These are phyloP conservation scores for Kodamaea fungicola DNA, from an alignment of 1,139 yeast genomes.

Conservation along the genomic window DNA sequence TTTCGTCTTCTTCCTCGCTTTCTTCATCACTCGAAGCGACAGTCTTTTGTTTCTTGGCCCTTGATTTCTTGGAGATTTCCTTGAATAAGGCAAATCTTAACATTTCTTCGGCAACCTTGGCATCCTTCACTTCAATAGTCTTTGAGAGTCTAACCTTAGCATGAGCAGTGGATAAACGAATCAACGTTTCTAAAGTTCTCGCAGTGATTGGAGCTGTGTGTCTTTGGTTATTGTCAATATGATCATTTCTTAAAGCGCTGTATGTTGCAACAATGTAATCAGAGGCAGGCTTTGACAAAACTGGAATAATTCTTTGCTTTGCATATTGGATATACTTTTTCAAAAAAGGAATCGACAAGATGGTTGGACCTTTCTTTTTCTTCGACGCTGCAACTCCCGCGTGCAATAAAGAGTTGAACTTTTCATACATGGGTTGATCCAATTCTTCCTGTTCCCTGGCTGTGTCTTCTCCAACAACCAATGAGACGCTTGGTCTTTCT, in stretches of 20 bases:
- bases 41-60: slow-evolving; percentile 32
- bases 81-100: slow-evolving; percentile 83
- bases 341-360: slow-evolving; percentile 79
- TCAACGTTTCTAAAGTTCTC: slow-evolving; percentile 93
- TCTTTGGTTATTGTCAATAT: slow-evolving; percentile 64
- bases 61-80: slow-evolving; percentile 50
- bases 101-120: slow-evolving; percentile 80
- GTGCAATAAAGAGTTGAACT: slow-evolving; percentile 77
- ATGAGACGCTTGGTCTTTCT: slow-evolving; percentile 63
- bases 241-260: slow-evolving; percentile 80
- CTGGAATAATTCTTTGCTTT: slow-evolving; percentile 83
- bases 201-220: slow-evolving; percentile 96
- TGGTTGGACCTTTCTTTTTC: slow-evolving; percentile 50
- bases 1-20: slow-evolving; percentile 11
- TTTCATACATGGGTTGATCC: slow-evolving; percentile 68
- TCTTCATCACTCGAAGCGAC: slow-evolving; percentile 13
- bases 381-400: slow-evolving; percentile 59
- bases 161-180: slow-evolving; percentile 94
- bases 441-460: slow-evolving; percentile 42
- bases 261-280: slow-evolving; percentile 79
- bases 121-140: slow-evolving; percentile 73
- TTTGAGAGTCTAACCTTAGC: slow-evolving; percentile 88
- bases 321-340: slow-evolving; percentile 94
- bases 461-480: slow-evolving; percentile 76
- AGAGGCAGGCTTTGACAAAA: slow-evolving; percentile 72